Evolutionary conservation across 1,284 basidiomycete species (phyloP).

Genomic region (Microbotryum intermedium): DNA sequence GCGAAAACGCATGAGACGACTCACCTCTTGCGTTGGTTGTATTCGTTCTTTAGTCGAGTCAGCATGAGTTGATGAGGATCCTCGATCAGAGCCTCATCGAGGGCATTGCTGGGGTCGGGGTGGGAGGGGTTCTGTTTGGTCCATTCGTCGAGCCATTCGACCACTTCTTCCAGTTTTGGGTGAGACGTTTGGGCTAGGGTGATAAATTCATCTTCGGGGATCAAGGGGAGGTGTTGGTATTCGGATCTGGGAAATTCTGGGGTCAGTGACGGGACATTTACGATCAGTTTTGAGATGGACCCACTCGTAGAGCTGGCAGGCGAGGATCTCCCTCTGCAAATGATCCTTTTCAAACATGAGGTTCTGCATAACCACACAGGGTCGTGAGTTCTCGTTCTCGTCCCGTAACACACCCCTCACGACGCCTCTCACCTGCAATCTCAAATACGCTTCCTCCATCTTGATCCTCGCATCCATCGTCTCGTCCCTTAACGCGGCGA

Average conservation of each 20-base stretch:
- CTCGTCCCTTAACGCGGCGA: too few species aligned
- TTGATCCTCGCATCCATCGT: constrained; percentile 22
- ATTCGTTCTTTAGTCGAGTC: constrained; percentile 26
- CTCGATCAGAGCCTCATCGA: too few species aligned
- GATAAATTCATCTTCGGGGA: constrained; percentile 16
- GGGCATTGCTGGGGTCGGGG: too few species aligned
- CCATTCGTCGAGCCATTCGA: too few species aligned
- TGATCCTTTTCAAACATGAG: constrained; percentile 32
- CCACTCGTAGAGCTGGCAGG: constrained; percentile 33
- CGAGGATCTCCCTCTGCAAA: constrained; percentile 30
- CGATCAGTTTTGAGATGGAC: neutral
- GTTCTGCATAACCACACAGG: constrained; percentile 17
- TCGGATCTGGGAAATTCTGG: constrained; percentile 19
- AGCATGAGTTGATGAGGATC: constrained; percentile 31
- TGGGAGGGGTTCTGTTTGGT: too few species aligned
- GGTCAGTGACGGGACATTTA: neutral
- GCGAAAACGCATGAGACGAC: neutral
- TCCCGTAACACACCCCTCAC: too few species aligned
- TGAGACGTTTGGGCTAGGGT: constrained; percentile 5
- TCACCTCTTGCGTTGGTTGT: constrained; percentile 29
- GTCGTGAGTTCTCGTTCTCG: neutral
- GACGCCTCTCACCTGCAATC: constrained; percentile 15
- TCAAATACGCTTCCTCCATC: constrained; percentile 27
- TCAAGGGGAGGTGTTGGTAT: constrained; percentile 30
- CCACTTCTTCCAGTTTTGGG: constrained; percentile 3